phyloP scores from a whole-genome alignment of 345 rosid genomes.

The Corchorus olitorius region DNA sequence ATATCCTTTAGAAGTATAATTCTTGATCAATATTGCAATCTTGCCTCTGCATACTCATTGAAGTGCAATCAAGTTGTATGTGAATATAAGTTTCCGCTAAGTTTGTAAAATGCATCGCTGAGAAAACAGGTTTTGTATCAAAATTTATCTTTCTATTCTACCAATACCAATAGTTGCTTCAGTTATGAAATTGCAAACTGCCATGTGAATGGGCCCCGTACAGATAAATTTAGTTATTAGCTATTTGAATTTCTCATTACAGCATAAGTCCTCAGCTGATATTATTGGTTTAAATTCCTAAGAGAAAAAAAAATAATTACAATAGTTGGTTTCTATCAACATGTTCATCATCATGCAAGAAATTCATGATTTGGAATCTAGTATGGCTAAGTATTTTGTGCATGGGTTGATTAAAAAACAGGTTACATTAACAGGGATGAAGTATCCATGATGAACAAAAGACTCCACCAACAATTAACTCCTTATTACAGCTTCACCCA shows the following conservation, averaged over 20 bases:
- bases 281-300: too few species aligned
- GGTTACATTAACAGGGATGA: background rate
- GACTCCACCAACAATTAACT: background rate
- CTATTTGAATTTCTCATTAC: background rate
- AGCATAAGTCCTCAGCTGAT: too few species aligned
- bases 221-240: background rate
- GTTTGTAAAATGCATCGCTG: background rate
- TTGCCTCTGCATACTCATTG: background rate
- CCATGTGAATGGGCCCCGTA: background rate
- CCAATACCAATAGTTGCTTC: background rate
- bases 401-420: background rate
- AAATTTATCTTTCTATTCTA: conserved; percentile 1
- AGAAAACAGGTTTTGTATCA: background rate
- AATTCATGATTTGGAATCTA: background rate
- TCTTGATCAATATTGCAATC: background rate
- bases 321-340: too few species aligned
- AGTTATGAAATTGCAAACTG: background rate
- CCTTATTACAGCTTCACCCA: background rate
- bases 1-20: background rate
- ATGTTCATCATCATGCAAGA: too few species aligned
- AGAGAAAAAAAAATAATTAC: too few species aligned
- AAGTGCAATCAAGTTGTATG: background rate
- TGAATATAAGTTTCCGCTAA: background rate
- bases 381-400: background rate
- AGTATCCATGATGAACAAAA: background rate